Evolutionary conservation across 495 filamentous ascomycete genomes (phyloP).

Genomic region (Penicillium paxilli): DNA sequence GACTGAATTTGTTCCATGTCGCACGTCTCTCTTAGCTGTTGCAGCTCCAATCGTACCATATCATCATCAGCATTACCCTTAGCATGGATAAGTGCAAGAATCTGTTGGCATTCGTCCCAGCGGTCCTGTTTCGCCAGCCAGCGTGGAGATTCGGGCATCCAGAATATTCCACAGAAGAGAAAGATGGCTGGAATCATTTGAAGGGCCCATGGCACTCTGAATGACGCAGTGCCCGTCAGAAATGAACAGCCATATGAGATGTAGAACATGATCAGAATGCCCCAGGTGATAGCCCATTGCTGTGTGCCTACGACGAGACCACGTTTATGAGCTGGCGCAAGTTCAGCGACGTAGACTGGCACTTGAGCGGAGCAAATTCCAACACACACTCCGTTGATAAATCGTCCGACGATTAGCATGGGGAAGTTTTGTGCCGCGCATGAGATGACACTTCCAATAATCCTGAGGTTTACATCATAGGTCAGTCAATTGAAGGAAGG

Average conservation of each 20-base stretch:
- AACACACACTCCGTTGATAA: constrained; percentile 75
- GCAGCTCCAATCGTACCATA: constrained; percentile 63
- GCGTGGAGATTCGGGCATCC: constrained; percentile 71
- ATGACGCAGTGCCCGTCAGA: constrained; percentile 58
- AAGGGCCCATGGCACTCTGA: constrained; percentile 73
- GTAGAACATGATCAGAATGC: constrained; percentile 75
- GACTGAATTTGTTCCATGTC: constrained; percentile 65
- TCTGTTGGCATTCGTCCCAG: constrained; percentile 66
- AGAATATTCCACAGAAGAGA: constrained; percentile 57
- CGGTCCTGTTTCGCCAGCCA: constrained; percentile 72
- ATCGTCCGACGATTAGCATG: constrained; percentile 70
- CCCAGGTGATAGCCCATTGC: constrained; percentile 78
- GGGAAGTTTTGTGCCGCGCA: constrained; percentile 68
- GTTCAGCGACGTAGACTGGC: constrained; percentile 74
- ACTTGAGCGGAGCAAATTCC: constrained; percentile 77
- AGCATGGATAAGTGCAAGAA: constrained; percentile 64
- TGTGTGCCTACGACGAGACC: constrained; percentile 69
- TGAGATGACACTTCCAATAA: constrained; percentile 64
- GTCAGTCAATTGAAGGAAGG: neutral
- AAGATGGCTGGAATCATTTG: constrained; percentile 68
- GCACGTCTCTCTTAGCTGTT: constrained; percentile 67
- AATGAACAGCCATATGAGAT: constrained; percentile 51
- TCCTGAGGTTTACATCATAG: neutral
- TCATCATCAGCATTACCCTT: constrained; percentile 59
- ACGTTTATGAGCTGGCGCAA: constrained; percentile 67